Evolutionary conservation across 345 rosid genomes (phyloP), one percentile per base, ranked within the genome.

Genomic region (Linum tenue): DNA sequence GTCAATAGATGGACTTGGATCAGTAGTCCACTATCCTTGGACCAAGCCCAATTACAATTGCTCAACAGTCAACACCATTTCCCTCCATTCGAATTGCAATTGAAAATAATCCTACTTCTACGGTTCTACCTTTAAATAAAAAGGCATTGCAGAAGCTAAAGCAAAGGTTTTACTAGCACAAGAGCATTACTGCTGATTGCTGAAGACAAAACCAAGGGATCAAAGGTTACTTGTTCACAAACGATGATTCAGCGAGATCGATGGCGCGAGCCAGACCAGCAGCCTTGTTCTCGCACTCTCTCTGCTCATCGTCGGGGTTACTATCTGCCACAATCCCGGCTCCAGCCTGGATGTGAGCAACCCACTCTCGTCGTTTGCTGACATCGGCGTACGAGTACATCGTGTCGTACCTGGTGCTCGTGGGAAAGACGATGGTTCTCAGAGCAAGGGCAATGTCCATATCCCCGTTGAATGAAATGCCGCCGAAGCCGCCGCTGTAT

Each of bases 291-390:
- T 90, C 86, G 59, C 92, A 90, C 76, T 90, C 97, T 72, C 82
- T 81, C 62, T 86, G 97, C 79, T 92, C 98, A n/a, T 90, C 99
- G 0, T 78, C 84, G 39, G 98, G 95, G 67, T 73, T 80, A 44
- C 95, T 90, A 69, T 90, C 97, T 22, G 97, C 97, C 62, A 92
- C 94, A 17, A 90, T 83, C 39, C 98, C 97, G 2, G 98, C 96
- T 59, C 97, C 97, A 3, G 97, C 89, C 53, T 90, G 97, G 36
- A 92, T 81, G 64, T 90, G 92, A 63, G 97, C 97, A 5, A 90
- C 76, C 97, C 98, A 90, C 67, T 88, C 86, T 14, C 84, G 80
- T 17, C 96, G 90, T 60, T 74, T 84, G 69, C 63, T 81, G 48
- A 55, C 73, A 40, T 90, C 91, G 64, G 79, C 82, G 80, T 90